Evolutionary conservation across 78 protist genomes (phyloP).

Genomic region (Dictyostelium purpureum): DNA sequence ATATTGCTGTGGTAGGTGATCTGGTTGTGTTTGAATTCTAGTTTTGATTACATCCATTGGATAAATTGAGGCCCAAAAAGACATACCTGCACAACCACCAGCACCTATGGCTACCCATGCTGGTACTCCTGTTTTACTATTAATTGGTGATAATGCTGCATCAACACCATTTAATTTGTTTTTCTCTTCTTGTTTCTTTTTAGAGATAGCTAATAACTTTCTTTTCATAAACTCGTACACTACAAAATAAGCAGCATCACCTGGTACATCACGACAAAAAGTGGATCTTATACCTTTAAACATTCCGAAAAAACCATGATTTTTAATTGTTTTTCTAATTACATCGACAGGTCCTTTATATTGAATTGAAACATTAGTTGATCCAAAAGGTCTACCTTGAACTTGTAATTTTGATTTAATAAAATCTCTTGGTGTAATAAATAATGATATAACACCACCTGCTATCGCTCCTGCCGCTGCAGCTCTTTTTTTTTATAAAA

Average conservation of each 20-base stretch:
- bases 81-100: conserved; percentile 76
- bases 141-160: not conserved
- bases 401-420: conserved; percentile 66
- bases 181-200: not conserved
- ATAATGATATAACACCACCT: conserved; percentile 60
- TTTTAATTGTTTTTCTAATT: not conserved
- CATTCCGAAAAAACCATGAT: conserved; percentile 24
- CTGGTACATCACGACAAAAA: conserved; percentile 24
- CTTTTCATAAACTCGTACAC: conserved; percentile 47
- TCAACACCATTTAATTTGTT: not conserved
- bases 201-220: not conserved
- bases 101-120: conserved; percentile 72
- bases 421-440: conserved; percentile 63
- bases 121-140: conserved; percentile 10
- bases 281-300: conserved; percentile 51
- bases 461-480: conserved; percentile 70
- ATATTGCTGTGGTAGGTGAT: conserved; percentile 17
- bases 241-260: conserved; percentile 46
- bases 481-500: not conserved
- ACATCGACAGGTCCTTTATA: conserved; percentile 70
- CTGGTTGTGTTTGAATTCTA: conserved; percentile 60
- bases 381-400: conserved; percentile 32
- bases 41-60: conserved; percentile 77
- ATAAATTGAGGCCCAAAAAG: conserved; percentile 69
- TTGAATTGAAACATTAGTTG: not conserved